Conservation (phyloP, 352 stramenopile genomes). For the Phytopythium kandeliae region DNA sequence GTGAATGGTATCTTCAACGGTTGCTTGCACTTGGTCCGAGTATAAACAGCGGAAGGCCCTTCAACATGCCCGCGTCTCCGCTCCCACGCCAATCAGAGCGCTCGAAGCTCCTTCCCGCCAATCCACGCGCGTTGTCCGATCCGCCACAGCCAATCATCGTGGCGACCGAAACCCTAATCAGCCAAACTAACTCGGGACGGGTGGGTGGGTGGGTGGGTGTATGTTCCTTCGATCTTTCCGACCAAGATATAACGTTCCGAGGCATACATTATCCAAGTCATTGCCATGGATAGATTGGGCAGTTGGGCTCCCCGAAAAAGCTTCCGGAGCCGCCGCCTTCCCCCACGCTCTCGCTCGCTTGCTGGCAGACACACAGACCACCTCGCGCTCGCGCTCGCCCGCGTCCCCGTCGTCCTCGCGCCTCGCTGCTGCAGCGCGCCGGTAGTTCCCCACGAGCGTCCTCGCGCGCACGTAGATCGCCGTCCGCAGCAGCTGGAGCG, state of each 20-base stretch:
- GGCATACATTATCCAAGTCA: constrained; percentile 38
- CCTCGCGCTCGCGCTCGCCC: neutral
- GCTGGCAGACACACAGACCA: too few relatives aligned
- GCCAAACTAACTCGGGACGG: neutral
- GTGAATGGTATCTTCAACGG: constrained; percentile 2
- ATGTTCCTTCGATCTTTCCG: constrained; percentile 36
- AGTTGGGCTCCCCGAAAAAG: constrained; percentile 23
- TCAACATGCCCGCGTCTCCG: neutral
- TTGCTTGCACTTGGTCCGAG: neutral
- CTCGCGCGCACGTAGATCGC: neutral
- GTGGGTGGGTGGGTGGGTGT: too few relatives aligned
- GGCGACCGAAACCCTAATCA: neutral
- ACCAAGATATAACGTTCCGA: constrained; percentile 39
- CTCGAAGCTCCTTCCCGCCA: too few relatives aligned
- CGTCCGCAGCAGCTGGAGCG: neutral
- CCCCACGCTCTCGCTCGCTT: neutral
- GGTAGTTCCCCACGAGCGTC: constrained; percentile 4
- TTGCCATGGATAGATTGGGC: constrained; percentile 25
- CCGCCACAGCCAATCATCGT: neutral
- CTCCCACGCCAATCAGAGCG: neutral
- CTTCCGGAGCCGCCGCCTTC: neutral
- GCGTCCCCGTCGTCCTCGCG: neutral
- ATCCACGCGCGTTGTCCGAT: too few relatives aligned
- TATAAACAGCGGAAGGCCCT: neutral
- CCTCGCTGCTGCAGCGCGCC: neutral